phyloP scores from a whole-genome alignment of 2,329 filamentous ascomycete genomes.

The Cryphonectria naterciae region DNA sequence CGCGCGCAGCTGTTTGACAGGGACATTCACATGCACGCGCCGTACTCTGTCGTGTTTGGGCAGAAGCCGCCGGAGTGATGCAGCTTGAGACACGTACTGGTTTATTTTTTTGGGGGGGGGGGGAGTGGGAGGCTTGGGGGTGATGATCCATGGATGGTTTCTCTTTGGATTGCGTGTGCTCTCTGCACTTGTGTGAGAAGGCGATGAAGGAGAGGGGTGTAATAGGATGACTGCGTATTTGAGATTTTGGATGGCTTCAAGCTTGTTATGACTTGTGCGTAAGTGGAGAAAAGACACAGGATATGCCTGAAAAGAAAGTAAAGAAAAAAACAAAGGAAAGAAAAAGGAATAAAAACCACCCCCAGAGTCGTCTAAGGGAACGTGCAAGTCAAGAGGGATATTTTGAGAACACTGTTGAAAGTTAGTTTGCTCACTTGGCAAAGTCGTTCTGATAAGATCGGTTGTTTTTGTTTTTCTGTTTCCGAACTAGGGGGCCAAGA shows the following conservation, averaged over 20 bases:
- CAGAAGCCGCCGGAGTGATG: conserved; percentile 43
- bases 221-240: neutral
- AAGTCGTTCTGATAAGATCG: neutral
- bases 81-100: neutral
- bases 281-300: neutral
- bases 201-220: neutral
- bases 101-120: no score
- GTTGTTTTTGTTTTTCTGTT: neutral
- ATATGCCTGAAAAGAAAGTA: neutral
- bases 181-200: neutral
- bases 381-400: neutral
- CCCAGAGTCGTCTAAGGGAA: neutral
- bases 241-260: neutral
- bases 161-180: neutral
- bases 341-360: no score
- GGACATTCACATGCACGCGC: conserved; percentile 48
- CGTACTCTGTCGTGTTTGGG: conserved; percentile 47
- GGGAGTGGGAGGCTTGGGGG: no score
- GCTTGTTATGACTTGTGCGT: neutral
- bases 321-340: neutral
- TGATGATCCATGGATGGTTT: neutral
- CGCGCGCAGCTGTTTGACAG: conserved; percentile 40
- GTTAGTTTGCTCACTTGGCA: neutral
- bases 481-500: neutral
- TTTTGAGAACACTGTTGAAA: neutral